Base-by-base conservation (phyloP, 2,329 filamentous ascomycete genomes). In the Colletotrichum sp. region DNA sequence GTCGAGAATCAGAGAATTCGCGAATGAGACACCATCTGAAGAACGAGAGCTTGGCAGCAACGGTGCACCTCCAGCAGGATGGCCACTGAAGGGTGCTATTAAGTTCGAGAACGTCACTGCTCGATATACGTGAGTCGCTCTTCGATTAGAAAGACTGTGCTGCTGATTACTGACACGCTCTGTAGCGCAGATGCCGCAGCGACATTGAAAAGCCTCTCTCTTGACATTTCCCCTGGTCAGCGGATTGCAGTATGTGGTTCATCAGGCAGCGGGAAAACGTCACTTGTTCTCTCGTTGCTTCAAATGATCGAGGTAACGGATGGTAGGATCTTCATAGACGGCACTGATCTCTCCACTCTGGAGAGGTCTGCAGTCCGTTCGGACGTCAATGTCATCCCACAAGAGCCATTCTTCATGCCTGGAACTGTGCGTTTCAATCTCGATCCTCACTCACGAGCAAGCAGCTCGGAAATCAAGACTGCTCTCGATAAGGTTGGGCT, bases 341-440 rank as follows among this genome's bases (percentile, higher is more conserved):
- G 83, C 3, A 71, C 88, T 1, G 85, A 89, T 62, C 73, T 83
- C 15, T 76, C 78, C 8, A 79, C 66, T 1, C 49, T 83, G 3
- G 72, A 78, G 1, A 78, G 80, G 8, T 70, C 80, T 12, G 69
- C 72, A 6, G 70, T 84, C 3, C 79, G 82, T 0, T 64, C 74
- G 0, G 77, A 80, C 6, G 80, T 91, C n/a, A 86, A 87, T 55
- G 84, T 84, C 2, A 80, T 91, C 5, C 86, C 90, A 0, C 90
- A 92, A 81, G 89, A 91, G 62, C 85, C 88, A 0, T 87, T 90
- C 75, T 85, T 90, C 22, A 81, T 91, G 9, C 85, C 84, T 3
- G 89, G 88, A 2, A 88, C 82, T 0, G 81, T 92, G 4, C 86
- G 88, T 0, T 81, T 84, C 8, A 92, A 91, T 59, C 81, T 89